Percentiles rank a stretch among this genome's conserved stretches.
Conservation (phyloP, 2,329 filamentous ascomycete genomes). For the Saccharata proteae region DNA sequence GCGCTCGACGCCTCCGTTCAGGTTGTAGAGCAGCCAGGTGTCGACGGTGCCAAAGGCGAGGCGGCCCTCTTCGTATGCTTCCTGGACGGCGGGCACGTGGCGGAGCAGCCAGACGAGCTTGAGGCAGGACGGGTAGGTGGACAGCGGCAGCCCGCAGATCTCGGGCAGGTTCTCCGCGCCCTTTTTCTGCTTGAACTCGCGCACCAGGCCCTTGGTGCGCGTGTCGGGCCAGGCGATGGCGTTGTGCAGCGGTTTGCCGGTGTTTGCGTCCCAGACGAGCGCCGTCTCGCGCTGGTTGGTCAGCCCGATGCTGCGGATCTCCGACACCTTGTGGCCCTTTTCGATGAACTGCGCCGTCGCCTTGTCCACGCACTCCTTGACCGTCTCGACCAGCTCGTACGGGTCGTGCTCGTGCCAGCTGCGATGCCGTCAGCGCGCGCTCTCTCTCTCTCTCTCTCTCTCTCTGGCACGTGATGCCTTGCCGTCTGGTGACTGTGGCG, state of each 20-base stretch:
- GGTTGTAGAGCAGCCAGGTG: constrained; percentile 73
- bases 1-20: constrained; percentile 60
- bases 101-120: constrained; percentile 76
- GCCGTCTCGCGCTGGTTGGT: constrained; percentile 88
- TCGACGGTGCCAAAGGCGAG: constrained; percentile 82
- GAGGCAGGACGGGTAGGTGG: constrained; percentile 77
- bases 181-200: constrained; percentile 57
- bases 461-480: constrained; percentile 4
- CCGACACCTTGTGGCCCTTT: constrained; percentile 53
- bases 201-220: constrained; percentile 61
- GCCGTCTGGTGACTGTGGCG: background rate
- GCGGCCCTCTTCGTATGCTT: constrained; percentile 63
- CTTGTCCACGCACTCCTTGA: constrained; percentile 67
- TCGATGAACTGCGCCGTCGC: constrained; percentile 59
- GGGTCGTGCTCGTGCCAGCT: constrained; percentile 90
- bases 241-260: constrained; percentile 69
- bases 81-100: constrained; percentile 55
- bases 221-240: constrained; percentile 89
- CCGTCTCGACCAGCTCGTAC: constrained; percentile 59
- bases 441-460: too few relatives aligned
- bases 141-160: constrained; percentile 70
- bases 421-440: constrained; percentile 9
- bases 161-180: constrained; percentile 58
- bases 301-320: constrained; percentile 70
- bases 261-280: constrained; percentile 70